These are phyloP conservation scores for Aciculosporium take DNA, from an alignment of 2,329 filamentous ascomycete genomes.

Conservation along the genomic window DNA sequence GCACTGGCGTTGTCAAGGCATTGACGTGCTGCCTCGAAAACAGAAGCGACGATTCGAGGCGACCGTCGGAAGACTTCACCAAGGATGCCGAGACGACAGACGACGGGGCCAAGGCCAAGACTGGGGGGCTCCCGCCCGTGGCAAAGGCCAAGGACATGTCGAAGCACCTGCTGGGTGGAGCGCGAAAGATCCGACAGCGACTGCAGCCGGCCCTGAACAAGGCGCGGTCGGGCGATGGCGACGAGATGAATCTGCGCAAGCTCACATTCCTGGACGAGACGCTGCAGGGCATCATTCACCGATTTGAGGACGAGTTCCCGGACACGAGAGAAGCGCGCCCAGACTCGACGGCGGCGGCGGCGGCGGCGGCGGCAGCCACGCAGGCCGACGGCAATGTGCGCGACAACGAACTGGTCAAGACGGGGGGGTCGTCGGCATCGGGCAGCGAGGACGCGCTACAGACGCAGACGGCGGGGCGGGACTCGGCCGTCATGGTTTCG, in stretches of 20 bases:
- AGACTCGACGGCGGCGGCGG: background rate
- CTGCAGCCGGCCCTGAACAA: conserved; percentile 72
- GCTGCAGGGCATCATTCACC: conserved; percentile 77
- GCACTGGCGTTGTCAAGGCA: conserved; percentile 89
- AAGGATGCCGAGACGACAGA: conserved; percentile 35
- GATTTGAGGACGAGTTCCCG: conserved; percentile 92
- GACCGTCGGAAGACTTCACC: conserved; percentile 37
- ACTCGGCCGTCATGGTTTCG: conserved; percentile 24
- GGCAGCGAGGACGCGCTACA: conserved; percentile 11
- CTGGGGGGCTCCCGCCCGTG: conserved; percentile 23
- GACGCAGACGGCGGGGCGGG: conserved; percentile 17
- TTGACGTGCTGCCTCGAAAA: conserved; percentile 82
- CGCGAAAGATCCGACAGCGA: conserved; percentile 72
- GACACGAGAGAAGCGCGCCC: conserved; percentile 48
- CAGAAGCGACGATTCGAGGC: conserved; percentile 46
- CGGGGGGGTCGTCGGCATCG: conserved; percentile 3
- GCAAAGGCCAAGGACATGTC: conserved; percentile 81
- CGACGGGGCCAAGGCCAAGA: conserved; percentile 27
- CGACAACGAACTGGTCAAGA: background rate
- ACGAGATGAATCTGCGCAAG: conserved; percentile 68
- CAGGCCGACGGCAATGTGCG: background rate
- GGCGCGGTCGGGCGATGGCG: conserved; percentile 51
- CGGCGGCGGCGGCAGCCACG: background rate
- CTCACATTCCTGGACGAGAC: conserved; percentile 81
- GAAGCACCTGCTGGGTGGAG: conserved; percentile 73